Evolutionary conservation across 805 yeast species (phyloP).

Genomic region (Saccharomyces jurei): DNA sequence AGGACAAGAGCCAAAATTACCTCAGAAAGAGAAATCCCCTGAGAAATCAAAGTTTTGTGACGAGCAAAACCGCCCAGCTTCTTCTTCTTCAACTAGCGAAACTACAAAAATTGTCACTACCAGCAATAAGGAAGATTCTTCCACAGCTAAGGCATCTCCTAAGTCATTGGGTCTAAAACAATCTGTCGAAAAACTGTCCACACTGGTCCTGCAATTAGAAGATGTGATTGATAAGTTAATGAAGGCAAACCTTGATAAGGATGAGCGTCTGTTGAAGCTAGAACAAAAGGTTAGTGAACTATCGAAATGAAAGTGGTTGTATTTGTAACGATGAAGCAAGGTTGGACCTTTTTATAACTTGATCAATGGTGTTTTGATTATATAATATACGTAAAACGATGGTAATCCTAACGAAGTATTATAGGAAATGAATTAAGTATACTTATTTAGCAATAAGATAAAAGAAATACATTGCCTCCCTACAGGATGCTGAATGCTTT

Average conservation of each 20-base stretch:
- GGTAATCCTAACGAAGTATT: neutral
- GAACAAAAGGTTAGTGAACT: conserved; percentile 57
- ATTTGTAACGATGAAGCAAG: neutral
- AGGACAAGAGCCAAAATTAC: conserved; percentile 19
- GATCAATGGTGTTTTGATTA: neutral
- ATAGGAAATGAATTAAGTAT: neutral
- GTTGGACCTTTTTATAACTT: neutral
- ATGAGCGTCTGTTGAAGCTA: conserved; percentile 47
- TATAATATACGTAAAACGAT: neutral
- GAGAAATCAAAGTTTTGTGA: conserved; percentile 2
- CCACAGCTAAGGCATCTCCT: conserved; percentile 10
- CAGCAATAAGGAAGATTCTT: conserved; percentile 12
- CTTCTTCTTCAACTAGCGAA: conserved; percentile 12
- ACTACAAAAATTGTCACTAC: conserved; percentile 9
- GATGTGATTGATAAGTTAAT: conserved; percentile 43
- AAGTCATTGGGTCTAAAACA: conserved; percentile 61
- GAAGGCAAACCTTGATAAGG: conserved; percentile 53
- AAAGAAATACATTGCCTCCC: neutral
- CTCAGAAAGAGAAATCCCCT: conserved; percentile 8
- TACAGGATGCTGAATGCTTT: neutral
- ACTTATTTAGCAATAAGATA: neutral
- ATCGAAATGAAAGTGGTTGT: conserved; percentile 29
- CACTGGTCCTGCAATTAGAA: conserved; percentile 52
- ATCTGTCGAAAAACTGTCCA: conserved; percentile 59
- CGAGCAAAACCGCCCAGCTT: conserved; percentile 13